Conservation (phyloP, 495 filamentous ascomycete species). For the Cryomyces minteri region DNA sequence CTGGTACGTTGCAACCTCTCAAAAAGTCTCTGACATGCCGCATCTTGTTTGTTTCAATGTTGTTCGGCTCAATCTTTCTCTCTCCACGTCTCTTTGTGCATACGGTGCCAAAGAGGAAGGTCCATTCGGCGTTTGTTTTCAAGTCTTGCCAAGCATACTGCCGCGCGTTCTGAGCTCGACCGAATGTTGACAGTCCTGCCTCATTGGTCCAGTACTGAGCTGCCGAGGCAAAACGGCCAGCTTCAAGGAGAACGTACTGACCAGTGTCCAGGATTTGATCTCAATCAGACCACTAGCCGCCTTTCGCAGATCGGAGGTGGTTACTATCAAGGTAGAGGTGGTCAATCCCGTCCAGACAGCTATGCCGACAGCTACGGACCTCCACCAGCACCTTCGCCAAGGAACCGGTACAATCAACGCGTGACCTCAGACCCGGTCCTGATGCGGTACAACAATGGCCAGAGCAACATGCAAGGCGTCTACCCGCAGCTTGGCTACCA, state of each 20-base stretch:
- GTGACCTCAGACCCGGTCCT: constrained; percentile 22
- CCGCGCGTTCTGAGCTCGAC: background rate
- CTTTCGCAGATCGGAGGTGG: no score
- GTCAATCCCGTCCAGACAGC: background rate
- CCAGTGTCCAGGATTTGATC: background rate
- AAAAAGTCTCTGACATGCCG: background rate
- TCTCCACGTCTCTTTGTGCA: background rate
- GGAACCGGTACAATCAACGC: constrained; percentile 10
- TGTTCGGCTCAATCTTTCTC: background rate
- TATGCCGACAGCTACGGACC: background rate
- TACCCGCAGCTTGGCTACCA: constrained; percentile 54
- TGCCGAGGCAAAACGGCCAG: background rate
- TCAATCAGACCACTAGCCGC: no score
- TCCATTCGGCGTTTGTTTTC: background rate
- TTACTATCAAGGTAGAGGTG: no score
- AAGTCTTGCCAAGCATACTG: background rate
- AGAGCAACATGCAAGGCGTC: constrained; percentile 20
- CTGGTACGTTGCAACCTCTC: constrained; percentile 7
- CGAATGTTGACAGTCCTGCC: no score
- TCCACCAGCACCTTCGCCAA: background rate
- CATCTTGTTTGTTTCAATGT: constrained; percentile 5
- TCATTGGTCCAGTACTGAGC: background rate
- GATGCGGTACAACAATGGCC: constrained; percentile 19
- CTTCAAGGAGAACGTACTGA: background rate
- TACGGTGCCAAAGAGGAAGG: background rate